These are phyloP conservation scores for Beta macrorhiza DNA, from an alignment of 179 eudicot species.

Conservation along the genomic window DNA sequence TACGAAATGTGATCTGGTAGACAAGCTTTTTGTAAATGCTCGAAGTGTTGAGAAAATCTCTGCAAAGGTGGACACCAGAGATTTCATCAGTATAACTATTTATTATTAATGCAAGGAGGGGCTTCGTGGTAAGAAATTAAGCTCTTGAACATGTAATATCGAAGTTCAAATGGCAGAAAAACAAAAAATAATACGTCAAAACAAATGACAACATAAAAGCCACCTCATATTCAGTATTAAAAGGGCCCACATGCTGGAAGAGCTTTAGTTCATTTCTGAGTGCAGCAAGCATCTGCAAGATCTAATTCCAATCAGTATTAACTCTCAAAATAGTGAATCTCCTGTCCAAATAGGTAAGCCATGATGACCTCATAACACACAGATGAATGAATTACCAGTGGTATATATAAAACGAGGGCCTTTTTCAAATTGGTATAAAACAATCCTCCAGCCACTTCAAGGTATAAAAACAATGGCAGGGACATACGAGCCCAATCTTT, in stretches of 20 bases:
- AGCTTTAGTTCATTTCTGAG: constrained; percentile 72
- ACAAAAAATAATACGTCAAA: not conserved
- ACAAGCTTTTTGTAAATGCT: constrained; percentile 84
- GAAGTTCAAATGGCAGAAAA: too few species aligned
- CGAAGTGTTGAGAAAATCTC: constrained; percentile 93
- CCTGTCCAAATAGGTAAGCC: not conserved
- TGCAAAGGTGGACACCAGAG: constrained; percentile 27
- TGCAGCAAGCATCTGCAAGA: constrained; percentile 87
- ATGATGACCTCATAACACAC: not conserved
- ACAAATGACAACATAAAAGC: not conserved
- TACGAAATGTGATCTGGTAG: constrained; percentile 79
- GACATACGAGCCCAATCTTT: too few species aligned
- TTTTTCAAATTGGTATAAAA: too few species aligned
- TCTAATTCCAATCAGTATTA: constrained; percentile 20
- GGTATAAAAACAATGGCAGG: too few species aligned
- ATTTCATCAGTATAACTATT: constrained; percentile 5
- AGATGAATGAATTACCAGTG: not conserved
- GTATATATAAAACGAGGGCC: too few species aligned
- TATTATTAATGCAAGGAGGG: not conserved
- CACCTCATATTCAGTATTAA: constrained; percentile 94
- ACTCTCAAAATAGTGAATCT: not conserved
- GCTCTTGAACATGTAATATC: not conserved
- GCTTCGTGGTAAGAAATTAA: not conserved
- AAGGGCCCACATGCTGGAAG: constrained; percentile 59
- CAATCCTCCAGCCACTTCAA: too few species aligned